Conservation (phyloP, 495 filamentous ascomycete species). For the Xylaria grammica region DNA sequence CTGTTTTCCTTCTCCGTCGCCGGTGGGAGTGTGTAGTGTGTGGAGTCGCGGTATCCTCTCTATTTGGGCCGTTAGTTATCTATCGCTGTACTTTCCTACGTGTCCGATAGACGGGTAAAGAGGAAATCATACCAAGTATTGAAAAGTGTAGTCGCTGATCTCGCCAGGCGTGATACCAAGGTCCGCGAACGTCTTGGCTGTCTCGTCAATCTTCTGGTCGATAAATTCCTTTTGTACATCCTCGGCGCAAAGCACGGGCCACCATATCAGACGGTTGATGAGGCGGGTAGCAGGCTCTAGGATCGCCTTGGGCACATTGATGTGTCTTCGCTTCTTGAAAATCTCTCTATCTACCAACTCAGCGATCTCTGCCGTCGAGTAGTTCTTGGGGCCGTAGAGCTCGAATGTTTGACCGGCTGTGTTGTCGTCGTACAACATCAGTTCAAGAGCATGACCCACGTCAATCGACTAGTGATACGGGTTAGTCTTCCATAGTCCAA, state of each 20-base stretch:
- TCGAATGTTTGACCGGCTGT: conserved; percentile 92
- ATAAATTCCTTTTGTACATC: conserved; percentile 93
- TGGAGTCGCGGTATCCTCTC: conserved; percentile 82
- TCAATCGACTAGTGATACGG: conserved; percentile 69
- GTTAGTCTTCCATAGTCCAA: conserved; percentile 29
- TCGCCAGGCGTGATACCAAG: conserved; percentile 86
- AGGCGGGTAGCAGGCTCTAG: conserved; percentile 72
- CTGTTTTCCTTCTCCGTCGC: conserved; percentile 91
- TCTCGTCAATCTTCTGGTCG: conserved; percentile 88
- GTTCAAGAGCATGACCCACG: conserved; percentile 84
- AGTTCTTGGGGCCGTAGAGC: conserved; percentile 92
- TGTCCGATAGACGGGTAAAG: background rate
- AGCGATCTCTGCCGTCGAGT: conserved; percentile 85
- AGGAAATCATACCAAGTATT: conserved; percentile 80
- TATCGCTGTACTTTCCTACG: conserved; percentile 21
- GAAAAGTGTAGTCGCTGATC: conserved; percentile 79
- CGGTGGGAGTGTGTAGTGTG: conserved; percentile 91
- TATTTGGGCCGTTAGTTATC: conserved; percentile 47
- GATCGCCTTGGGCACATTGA: conserved; percentile 86
- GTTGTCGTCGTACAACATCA: conserved; percentile 86
- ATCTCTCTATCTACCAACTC: conserved; percentile 91
- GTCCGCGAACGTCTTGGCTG: conserved; percentile 94
- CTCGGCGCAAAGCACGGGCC: conserved; percentile 81
- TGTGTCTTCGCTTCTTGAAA: conserved; percentile 82
- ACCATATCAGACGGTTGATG: conserved; percentile 85